Conservation (phyloP, 805 yeast genomes). For the Nakazawaea wickerhamii region DNA sequence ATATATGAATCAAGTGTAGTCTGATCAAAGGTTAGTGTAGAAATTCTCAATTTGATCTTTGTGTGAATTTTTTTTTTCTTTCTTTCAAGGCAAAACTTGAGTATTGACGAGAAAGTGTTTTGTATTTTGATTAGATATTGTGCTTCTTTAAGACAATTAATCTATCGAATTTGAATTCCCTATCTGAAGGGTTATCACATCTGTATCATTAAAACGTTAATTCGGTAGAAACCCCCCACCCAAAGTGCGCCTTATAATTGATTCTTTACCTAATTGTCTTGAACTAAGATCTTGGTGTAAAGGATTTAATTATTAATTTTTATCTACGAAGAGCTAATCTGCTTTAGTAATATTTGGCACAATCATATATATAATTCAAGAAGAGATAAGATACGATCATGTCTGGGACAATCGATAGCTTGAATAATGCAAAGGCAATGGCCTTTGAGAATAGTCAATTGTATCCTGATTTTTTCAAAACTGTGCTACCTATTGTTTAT, state of each 20-base stretch:
- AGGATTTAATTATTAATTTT: too few relatives aligned
- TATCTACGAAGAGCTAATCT: neutral
- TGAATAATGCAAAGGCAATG: conserved; percentile 14
- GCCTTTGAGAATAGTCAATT: conserved; percentile 14
- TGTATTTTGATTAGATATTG: too few relatives aligned
- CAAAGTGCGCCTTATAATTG: too few relatives aligned
- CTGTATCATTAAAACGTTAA: too few relatives aligned
- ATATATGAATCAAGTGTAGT: neutral
- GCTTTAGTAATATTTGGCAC: neutral
- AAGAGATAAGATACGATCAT: neutral
- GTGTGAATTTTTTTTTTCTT: neutral
- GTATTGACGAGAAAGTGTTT: neutral
- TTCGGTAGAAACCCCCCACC: too few relatives aligned
- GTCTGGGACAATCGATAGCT: conserved; percentile 11
- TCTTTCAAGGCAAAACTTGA: neutral
- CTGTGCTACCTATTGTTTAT: conserved; percentile 31
- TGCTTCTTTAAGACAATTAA: too few relatives aligned
- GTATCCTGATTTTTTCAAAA: conserved; percentile 18
- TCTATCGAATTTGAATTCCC: too few relatives aligned
- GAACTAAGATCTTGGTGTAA: too few relatives aligned
- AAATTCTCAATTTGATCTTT: neutral
- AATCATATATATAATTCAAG: neutral
- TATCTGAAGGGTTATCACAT: too few relatives aligned
- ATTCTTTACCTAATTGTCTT: too few relatives aligned
- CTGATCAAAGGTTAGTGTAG: neutral